These are phyloP conservation scores for Boletus eberwhitei DNA, from an alignment of 768 basidiomycete species.

Conservation along the genomic window DNA sequence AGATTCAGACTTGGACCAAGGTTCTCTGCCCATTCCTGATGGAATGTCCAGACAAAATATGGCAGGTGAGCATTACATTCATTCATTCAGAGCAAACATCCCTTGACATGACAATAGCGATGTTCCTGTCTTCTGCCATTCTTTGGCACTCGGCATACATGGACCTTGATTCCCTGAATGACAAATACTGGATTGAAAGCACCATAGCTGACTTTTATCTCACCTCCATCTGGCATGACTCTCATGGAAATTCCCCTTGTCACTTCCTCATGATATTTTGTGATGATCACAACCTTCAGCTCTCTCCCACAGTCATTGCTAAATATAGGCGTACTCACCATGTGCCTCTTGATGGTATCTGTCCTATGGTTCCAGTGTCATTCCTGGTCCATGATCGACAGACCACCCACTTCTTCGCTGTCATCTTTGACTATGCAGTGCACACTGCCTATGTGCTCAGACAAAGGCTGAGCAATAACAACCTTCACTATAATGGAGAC, in stretches of 20 bases:
- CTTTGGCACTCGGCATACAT: slow-evolving; percentile 5
- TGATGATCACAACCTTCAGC: background rate
- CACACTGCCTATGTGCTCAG: background rate
- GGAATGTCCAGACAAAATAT: too few species aligned
- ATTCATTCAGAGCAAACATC: too few species aligned
- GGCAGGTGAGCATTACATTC: too few species aligned
- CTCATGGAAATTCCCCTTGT: background rate
- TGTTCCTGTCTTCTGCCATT: background rate
- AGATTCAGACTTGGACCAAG: too few species aligned
- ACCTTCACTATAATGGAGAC: background rate
- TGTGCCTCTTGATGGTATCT: background rate
- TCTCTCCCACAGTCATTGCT: background rate
- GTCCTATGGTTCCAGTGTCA: background rate
- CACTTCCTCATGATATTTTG: background rate
- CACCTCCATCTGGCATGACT: background rate
- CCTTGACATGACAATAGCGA: background rate
- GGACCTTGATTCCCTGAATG: background rate
- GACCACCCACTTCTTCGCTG: background rate
- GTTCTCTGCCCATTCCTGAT: too few species aligned
- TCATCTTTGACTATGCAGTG: background rate
- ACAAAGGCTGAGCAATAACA: background rate
- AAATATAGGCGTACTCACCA: background rate
- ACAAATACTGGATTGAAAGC: slow-evolving; percentile 1
- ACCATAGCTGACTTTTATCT: slow-evolving; percentile 2
- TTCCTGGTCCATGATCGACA: background rate